phyloP scores from a whole-genome alignment of 1,284 basidiomycete genomes.

The Apiotrichum gamsii region DNA sequence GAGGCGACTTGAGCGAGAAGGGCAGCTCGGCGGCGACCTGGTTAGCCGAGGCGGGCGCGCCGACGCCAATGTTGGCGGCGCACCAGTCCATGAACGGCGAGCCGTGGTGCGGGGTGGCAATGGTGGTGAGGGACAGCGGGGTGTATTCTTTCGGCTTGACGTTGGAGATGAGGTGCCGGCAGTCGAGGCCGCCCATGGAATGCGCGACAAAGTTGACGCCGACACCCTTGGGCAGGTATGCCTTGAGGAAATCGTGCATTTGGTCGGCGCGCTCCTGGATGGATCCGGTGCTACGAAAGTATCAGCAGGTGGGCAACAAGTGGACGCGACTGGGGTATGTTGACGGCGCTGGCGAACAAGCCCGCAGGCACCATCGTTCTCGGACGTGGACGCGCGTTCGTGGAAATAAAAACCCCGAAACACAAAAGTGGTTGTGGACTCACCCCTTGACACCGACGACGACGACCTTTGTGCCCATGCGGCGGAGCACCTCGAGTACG shows the following conservation, averaged over 20 bases:
- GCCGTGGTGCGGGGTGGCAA: constrained; percentile 91
- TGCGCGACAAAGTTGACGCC: constrained; percentile 91
- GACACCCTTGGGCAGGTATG: constrained; percentile 58
- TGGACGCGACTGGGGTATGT: no score
- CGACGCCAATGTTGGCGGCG: constrained; percentile 80
- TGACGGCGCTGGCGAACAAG: no score
- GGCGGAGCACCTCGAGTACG: constrained; percentile 73
- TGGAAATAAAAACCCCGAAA: neutral
- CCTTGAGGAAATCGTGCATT: constrained; percentile 67
- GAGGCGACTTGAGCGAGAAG: constrained; percentile 51
- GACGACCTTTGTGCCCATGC: constrained; percentile 83
- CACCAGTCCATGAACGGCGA: constrained; percentile 99
- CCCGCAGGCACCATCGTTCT: neutral
- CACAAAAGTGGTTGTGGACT: constrained; percentile 34
- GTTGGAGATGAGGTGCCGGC: constrained; percentile 81
- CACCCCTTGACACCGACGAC: constrained; percentile 92
- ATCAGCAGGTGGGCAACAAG: constrained; percentile 3
- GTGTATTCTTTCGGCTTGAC: constrained; percentile 75
- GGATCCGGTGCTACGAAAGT: constrained; percentile 73
- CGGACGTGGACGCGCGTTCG: neutral
- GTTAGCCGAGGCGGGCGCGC: constrained; percentile 43
- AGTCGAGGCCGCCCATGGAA: constrained; percentile 91
- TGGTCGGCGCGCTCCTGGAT: constrained; percentile 74
- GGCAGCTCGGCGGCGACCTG: constrained; percentile 34
- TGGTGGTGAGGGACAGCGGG: constrained; percentile 80